Base-by-base conservation (phyloP, 2,329 filamentous ascomycete genomes). In the Colletotrichum sp. region DNA sequence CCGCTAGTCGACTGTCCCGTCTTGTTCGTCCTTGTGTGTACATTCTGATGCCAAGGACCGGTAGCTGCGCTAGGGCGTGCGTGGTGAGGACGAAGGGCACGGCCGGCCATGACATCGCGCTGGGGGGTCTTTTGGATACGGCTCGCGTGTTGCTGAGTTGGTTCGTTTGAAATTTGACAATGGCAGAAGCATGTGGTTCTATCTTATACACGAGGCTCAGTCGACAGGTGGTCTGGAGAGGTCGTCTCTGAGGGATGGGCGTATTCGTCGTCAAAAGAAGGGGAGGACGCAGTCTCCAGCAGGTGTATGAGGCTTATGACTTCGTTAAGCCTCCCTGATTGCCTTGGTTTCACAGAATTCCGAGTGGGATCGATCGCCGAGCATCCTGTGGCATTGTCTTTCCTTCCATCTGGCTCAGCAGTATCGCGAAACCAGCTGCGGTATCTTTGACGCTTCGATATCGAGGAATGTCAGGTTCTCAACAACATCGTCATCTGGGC, bases 241-340 rank as follows among this genome's bases (percentile, higher is more conserved):
- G 6, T 48, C 38, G 38, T n/a, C 18, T 48, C 38, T 48, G 9
- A 43, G 18, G 18, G 38, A 43, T 43, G 38, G 18, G 9, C 38
- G 0, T 48, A 0, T 48, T 43, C 38, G 18, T n/a, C 38, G 12
- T n/a, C 8, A 48, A 10, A 48, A 48, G 18, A 3, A 0, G 38
- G 18, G 18, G 6, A n/a, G 3, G 3, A 48, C 9, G 18, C 38
- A 0, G 3, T 48, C 38, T 48, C 38, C 38, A 48, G 38, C 38
- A 48, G 3, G 16, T 18, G 16, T 0, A 7, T 0, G 38, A 48
- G 3, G 38, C 3, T 4, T 0, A 21, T 48, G 38, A 0, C 38
- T 48, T n/a, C 38, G 0, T 48, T n/a, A 7, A 2, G n/a, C 3
- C 38, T 43, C 0, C 3, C 18, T n/a, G 18, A 0, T 0, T 43